Base-by-base conservation (phyloP, 371 early-diverging fungal genomes). In the Apophysomyces sp. region DNA sequence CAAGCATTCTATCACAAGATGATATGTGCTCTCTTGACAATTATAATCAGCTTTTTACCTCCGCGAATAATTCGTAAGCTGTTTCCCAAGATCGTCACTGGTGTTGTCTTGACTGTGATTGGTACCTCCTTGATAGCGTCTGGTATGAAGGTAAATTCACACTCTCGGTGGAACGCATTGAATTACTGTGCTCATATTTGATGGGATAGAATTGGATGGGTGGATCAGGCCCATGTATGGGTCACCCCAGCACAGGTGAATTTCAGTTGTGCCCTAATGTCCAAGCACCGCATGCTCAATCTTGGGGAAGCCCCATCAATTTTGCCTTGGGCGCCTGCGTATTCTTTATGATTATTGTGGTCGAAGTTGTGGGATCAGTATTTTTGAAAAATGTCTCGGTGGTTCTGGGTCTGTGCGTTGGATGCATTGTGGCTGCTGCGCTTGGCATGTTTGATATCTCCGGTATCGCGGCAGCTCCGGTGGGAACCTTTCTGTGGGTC, bases 351-450 rank as follows among this genome's bases (percentile, higher is more conserved):
- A 86, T 86, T 62, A 73, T 82, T 52, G 29, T 86, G 37, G 70
- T 86, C 60, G 86, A 86, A 63, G 36, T 84, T 8, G 67, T 86
- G 36, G 86, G 86, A 0, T 86, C 86, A 2, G 81, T 85, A 8
- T 83, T 83, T 52, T 67, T 86, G 62, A 81, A 80, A 41, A 86
- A 85, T 51, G 73, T 82, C 26, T 76, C 77, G 15, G 86, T 87
- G 2, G 81, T 87, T 2, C 53, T 87, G 44, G 87, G 85, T 26
- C 69, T 87, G 15, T 32, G 78, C 39, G 67, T 85, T 13, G 87
- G 87, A 0, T 80, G 78, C 60, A 69, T 87, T 44, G 79, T 86
- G 58, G 79, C 84, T 30, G 81, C 71, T 24, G 76, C 74, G 0
- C 55, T 76, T n/a, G 87, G 87, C 15, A 86, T 87, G 76, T 76